Evolutionary conservation across 345 rosid genomes (phyloP).

Genomic region (Stellera chamaejasme): DNA sequence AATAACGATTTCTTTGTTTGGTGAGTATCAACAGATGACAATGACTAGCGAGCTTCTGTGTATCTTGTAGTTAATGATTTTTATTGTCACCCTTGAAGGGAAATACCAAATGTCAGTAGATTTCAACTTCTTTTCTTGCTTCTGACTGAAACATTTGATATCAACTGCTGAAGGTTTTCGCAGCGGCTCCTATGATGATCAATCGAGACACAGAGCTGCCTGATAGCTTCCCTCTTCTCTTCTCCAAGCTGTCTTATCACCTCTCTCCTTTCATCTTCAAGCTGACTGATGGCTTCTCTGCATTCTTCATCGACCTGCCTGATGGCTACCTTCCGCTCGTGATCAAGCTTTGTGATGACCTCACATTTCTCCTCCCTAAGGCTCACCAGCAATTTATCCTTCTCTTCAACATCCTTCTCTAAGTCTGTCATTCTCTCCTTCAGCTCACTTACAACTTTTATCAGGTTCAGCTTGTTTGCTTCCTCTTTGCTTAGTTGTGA

Average conservation of each 20-base stretch:
- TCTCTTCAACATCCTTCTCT: constrained; percentile 34
- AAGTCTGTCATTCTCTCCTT: constrained; percentile 30
- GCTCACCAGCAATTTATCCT: constrained; percentile 33
- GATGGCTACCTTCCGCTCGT: no score
- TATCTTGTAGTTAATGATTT: no score
- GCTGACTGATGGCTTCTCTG: no score
- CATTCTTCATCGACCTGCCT: no score
- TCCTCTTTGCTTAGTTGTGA: constrained; percentile 30
- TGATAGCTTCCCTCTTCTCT: constrained; percentile 81
- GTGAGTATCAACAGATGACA: no score
- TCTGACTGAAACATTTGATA: constrained; percentile 32
- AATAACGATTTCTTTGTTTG: no score
- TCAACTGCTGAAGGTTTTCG: constrained; percentile 42
- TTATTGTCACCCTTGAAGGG: neutral
- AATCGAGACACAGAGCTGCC: constrained; percentile 79
- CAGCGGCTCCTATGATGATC: constrained; percentile 70
- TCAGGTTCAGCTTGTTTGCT: constrained; percentile 27
- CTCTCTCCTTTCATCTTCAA: no score
- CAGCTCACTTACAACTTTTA: constrained; percentile 23
- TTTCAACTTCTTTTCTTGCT: constrained; percentile 21
- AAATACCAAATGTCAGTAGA: neutral
- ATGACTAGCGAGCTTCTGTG: no score
- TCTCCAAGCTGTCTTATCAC: constrained; percentile 40
- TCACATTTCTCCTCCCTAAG: constrained; percentile 76
- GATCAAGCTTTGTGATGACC: constrained; percentile 53